Evolutionary conservation across 306 rosid genomes (phyloP), one percentile per base, ranked within the genome.

Genomic region (Gillenia trifoliata): DNA sequence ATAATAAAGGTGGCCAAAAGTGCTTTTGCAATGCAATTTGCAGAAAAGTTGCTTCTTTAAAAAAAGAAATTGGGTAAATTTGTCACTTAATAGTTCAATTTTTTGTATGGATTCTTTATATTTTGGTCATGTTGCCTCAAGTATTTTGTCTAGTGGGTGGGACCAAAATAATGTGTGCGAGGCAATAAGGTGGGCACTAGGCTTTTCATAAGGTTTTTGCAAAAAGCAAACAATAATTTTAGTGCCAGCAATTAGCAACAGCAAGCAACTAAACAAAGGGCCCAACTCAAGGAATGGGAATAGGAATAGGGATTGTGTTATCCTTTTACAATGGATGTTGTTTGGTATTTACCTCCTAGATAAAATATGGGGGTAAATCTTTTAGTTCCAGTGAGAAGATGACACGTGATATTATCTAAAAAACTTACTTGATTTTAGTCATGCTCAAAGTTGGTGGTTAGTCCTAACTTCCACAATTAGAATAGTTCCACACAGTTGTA

Each of bases 11-110:
- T 49, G n/a, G 75, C 54, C 23, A 23, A 56, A 57, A 80, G 86
- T 81, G 89, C 78, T 77, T 72, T 62, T 73, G 77, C 76, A 25
- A 47, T 65, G 81, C 88, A 88, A 88, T 74, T 82, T 82, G 83
- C 87, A 76, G 20, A 67, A 79, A 83, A 81, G 85, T 74, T 76
- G 71, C n/a, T 43, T 50, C 29, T 38, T 69, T 76, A 17, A 15
- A 15, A 47, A 78, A 30, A 68, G 73, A 68, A 72, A 66, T 80
- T 29, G 84, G 84, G 72, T 80, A 81, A 20, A 63, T 71, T 81
- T 76, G 78, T 74, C 79, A 74, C 66, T 60, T 59, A 70, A 25
- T 29, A 68, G 65, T 8, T 52, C 64, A 72, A 67, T 69, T 45
- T 52, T 75, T 36, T 20, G 38, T 36, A 62, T 0, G 73, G 73